A percentile compares a stretch with the other conserved stretches of the same genome.
phyloP scores from a whole-genome alignment of 2,329 filamentous ascomycete species.

The Pezicula neosporulosa region DNA sequence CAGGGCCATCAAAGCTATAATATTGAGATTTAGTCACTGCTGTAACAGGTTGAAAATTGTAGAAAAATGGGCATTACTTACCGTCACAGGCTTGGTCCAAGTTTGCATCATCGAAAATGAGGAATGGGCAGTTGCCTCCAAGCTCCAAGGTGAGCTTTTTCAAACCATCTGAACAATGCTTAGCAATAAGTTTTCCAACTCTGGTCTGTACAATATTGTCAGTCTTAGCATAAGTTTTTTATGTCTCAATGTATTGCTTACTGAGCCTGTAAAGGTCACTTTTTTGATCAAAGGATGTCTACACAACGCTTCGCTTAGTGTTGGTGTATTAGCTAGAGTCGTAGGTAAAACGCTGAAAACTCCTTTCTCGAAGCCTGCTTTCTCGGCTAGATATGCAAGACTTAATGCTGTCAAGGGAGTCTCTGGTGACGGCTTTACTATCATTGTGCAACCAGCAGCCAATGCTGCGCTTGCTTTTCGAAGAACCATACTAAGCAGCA shows the following conservation, averaged over 20 bases:
- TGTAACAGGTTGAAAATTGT: no score
- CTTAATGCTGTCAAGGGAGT: conserved; percentile 50
- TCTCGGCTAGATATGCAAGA: conserved; percentile 44
- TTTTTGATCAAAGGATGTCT: conserved; percentile 54
- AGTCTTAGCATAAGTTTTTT: not conserved
- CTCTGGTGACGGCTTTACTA: conserved; percentile 66
- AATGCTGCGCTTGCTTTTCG: conserved; percentile 63
- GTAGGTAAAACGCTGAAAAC: conserved; percentile 57
- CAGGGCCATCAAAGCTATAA: conserved; percentile 34
- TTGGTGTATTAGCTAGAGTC: conserved; percentile 46
- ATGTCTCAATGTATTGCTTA: not conserved
- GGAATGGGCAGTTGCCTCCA: conserved; percentile 58
- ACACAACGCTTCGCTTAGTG: conserved; percentile 46
- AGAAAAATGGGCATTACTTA: conserved; percentile 32
- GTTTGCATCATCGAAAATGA: conserved; percentile 61
- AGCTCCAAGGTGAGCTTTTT: conserved; percentile 61
- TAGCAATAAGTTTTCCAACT: conserved; percentile 56
- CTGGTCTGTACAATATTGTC: conserved; percentile 34
- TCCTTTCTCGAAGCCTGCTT: conserved; percentile 51
- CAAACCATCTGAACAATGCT: conserved; percentile 50
- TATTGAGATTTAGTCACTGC: not conserved
- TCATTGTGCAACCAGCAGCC: conserved; percentile 68
- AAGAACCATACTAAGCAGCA: conserved; percentile 44
- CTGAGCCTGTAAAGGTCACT: conserved; percentile 51
- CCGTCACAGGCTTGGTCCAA: conserved; percentile 46